Base-by-base conservation (phyloP, 75 land plant species). In the Gnetum montanum region DNA sequence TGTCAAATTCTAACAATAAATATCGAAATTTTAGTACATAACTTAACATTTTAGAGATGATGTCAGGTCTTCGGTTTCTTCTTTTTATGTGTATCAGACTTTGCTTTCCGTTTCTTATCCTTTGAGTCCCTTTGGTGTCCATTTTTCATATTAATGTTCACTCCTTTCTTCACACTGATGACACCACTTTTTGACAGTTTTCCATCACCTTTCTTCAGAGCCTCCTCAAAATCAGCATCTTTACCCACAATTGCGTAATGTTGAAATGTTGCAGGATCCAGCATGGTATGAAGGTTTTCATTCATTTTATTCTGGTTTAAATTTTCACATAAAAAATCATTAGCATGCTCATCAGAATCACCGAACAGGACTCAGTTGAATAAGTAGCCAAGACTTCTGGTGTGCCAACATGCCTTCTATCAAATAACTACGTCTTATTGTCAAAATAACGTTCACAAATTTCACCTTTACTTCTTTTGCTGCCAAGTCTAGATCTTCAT, bases 401-500 rank as follows among this genome's bases (percentile, higher is more conserved):
- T 11, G 10, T 16, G 26, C 12, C 5, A 23, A 25, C 22, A n/a
- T n/a, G n/a, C n/a, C n/a, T n/a, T n/a, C n/a, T n/a, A n/a, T n/a
- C n/a, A n/a, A n/a, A n/a, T n/a, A n/a, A n/a, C n/a, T n/a, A n/a
- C n/a, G n/a, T n/a, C n/a, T n/a, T n/a, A n/a, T n/a, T n/a, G n/a
- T n/a, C n/a, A n/a, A n/a, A n/a, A n/a, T n/a, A n/a, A n/a, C n/a
- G 31, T 31, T 18, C 19, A 23, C 33, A 54, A 16, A 18, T 47
- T 75, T 61, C 31, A 91, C 97, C 80, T 75, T 60, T 5, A 84
- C 85, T 84, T 85, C 61, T 46, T 60, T 71, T 8, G 90, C 98
- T 27, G 72, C 98, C 19, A 72, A 73, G 15, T 79, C 53, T 12
- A 93, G 81, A 66, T 93, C 95, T 26, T 93, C 96, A 33, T 93